Evolutionary conservation across 2,329 filamentous ascomycete species (phyloP).

Genomic region (Arachnopeziza araneosa): DNA sequence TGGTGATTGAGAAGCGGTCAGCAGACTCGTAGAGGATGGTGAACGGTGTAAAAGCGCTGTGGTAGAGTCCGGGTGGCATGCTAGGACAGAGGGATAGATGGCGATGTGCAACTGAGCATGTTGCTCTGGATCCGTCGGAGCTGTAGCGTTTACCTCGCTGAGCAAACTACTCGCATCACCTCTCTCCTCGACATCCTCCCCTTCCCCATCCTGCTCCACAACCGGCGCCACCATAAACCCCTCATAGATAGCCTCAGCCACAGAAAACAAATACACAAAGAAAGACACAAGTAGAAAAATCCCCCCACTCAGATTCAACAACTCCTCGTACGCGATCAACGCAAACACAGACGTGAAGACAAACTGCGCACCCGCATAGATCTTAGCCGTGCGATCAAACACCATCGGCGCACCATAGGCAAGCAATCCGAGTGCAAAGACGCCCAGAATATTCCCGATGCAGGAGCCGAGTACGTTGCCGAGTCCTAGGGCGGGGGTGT

Average conservation of each 20-base stretch:
- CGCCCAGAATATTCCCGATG: constrained; percentile 50
- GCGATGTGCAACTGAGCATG: constrained; percentile 8
- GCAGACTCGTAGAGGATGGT: not conserved
- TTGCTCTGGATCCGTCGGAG: not conserved
- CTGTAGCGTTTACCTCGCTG: constrained; percentile 14
- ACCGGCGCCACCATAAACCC: constrained; percentile 34
- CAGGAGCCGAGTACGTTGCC: constrained; percentile 47
- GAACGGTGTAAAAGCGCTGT: not conserved
- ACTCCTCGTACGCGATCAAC: constrained; percentile 26
- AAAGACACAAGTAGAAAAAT: constrained; percentile 38
- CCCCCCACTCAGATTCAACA: constrained; percentile 33
- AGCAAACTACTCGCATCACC: constrained; percentile 5
- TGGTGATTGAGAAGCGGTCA: not conserved
- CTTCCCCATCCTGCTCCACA: constrained; percentile 19
- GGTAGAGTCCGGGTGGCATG: constrained; percentile 5
- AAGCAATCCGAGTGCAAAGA: constrained; percentile 46
- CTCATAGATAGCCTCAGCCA: constrained; percentile 39
- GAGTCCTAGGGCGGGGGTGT: constrained; percentile 41
- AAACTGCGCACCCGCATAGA: constrained; percentile 42
- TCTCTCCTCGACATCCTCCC: constrained; percentile 35
- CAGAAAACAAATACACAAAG: constrained; percentile 38
- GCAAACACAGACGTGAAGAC: constrained; percentile 36
- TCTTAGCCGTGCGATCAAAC: constrained; percentile 43
- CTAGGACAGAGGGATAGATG: constrained; percentile 7
- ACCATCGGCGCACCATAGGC: constrained; percentile 30